Conservation (phyloP, 2,329 filamentous ascomycete genomes). For the Pseudocercospora cruenta region DNA sequence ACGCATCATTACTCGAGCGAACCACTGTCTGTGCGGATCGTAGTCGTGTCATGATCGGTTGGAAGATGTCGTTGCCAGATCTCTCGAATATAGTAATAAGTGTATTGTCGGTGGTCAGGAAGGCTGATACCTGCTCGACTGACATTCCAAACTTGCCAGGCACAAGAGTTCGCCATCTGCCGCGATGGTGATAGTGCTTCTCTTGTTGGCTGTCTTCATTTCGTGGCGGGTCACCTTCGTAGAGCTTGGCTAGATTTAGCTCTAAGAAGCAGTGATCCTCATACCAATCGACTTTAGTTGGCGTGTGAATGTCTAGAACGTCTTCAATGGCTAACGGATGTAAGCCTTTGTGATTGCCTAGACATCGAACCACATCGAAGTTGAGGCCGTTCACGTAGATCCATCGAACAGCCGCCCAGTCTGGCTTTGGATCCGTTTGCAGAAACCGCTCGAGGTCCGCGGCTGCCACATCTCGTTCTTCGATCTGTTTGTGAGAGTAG, state of each 20-base stretch:
- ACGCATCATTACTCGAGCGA: slow-evolving; percentile 82
- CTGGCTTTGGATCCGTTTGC: slow-evolving; percentile 59
- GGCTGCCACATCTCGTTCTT: slow-evolving; percentile 73
- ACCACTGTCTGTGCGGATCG: slow-evolving; percentile 77
- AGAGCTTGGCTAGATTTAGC: slow-evolving; percentile 65
- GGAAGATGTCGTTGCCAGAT: slow-evolving; percentile 81
- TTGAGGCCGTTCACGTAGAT: slow-evolving; percentile 91
- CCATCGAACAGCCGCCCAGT: slow-evolving; percentile 83
- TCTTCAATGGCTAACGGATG: slow-evolving; percentile 88
- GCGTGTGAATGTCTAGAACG: slow-evolving; percentile 77
- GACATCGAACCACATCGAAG: slow-evolving; percentile 82
- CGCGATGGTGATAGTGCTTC: slow-evolving; percentile 5
- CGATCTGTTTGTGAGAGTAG: slow-evolving; percentile 65
- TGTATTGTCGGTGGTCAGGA: slow-evolving; percentile 83
- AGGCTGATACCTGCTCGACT: slow-evolving; percentile 88
- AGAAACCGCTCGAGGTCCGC: slow-evolving; percentile 70
- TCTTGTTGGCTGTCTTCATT: neutral
- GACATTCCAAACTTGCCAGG: slow-evolving; percentile 53
- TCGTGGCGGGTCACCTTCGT: slow-evolving; percentile 15
- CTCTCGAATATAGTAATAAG: slow-evolving; percentile 92
- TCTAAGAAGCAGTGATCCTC: slow-evolving; percentile 54
- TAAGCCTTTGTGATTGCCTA: slow-evolving; percentile 75
- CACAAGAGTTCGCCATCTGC: slow-evolving; percentile 22
- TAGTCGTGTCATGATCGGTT: slow-evolving; percentile 77
- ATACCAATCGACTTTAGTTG: slow-evolving; percentile 90